These are phyloP conservation scores for Aspergillus unguis DNA, from an alignment of 2,329 filamentous ascomycete genomes.

Conservation along the genomic window DNA sequence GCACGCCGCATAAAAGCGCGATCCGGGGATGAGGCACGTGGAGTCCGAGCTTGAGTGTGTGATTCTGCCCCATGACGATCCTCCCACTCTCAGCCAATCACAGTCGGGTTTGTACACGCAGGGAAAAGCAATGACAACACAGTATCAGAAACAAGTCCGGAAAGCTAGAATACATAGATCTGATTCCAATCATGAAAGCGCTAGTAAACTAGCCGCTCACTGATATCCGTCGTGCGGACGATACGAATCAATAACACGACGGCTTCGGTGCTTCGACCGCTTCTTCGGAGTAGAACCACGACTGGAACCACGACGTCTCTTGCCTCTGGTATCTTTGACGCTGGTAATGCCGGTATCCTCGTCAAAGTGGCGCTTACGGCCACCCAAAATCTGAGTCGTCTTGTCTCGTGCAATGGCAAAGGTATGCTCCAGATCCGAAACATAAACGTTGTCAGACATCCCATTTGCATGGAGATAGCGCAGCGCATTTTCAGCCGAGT, in stretches of 20 bases:
- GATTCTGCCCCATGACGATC: slow-evolving; percentile 5
- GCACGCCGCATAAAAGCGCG: neutral
- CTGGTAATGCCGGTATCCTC: slow-evolving; percentile 4
- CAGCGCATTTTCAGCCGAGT: slow-evolving; percentile 43
- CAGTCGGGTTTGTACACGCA: neutral
- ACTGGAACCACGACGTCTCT: slow-evolving; percentile 3
- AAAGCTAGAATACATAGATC: neutral
- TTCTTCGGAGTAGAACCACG: no score
- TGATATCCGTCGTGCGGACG: slow-evolving; percentile 13
- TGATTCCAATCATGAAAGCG: neutral
- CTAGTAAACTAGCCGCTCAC: neutral
- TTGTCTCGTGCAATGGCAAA: slow-evolving; percentile 35
- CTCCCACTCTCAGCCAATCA: slow-evolving; percentile 10
- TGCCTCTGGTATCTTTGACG: neutral
- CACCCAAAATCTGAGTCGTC: slow-evolving; percentile 35
- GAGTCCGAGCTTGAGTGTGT: neutral
- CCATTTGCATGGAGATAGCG: slow-evolving; percentile 30
- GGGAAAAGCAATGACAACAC: neutral
- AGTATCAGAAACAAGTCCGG: neutral
- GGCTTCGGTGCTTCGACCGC: slow-evolving; percentile 7
- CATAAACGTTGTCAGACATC: slow-evolving; percentile 24
- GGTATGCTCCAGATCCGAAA: slow-evolving; percentile 33
- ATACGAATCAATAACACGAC: slow-evolving; percentile 25
- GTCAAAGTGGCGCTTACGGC: slow-evolving; percentile 40
- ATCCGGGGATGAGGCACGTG: slow-evolving; percentile 1